These are phyloP conservation scores for Pythium rhizo-oryzae DNA, from an alignment of 352 stramenopile genomes.

Conservation along the genomic window DNA sequence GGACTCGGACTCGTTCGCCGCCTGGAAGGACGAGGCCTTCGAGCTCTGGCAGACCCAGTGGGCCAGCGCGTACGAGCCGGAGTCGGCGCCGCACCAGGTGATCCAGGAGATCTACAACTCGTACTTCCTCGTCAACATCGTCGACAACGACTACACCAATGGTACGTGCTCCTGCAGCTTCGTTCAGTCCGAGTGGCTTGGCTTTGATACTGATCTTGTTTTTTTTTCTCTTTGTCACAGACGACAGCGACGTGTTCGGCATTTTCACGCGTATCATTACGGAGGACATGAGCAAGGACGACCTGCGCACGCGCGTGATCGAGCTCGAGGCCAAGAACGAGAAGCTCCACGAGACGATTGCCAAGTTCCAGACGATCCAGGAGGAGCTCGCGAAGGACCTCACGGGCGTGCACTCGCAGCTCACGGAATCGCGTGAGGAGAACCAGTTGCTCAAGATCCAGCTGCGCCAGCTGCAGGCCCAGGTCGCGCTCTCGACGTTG, in stretches of 20 bases:
- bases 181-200: neutral
- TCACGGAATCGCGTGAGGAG: conserved; percentile 52
- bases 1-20: conserved; percentile 95
- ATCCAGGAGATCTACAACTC: conserved; percentile 92
- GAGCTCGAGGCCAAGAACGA: conserved; percentile 76
- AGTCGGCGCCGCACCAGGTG: conserved; percentile 54
- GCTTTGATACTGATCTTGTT: conserved; percentile 1
- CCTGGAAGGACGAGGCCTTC: conserved; percentile 97
- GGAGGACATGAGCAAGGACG: conserved; percentile 77
- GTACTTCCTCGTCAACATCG: conserved; percentile 98
- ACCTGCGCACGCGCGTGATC: conserved; percentile 65
- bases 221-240: conserved; percentile 25
- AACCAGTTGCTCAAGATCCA: conserved; percentile 66
- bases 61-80: conserved; percentile 95
- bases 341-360: conserved; percentile 76
- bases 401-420: conserved; percentile 47
- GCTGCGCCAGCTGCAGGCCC: conserved; percentile 63
- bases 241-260: conserved; percentile 80
- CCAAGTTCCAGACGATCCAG: conserved; percentile 67
- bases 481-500: conserved; percentile 55
- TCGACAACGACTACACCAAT: conserved; percentile 97
- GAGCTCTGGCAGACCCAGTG: conserved; percentile 97
- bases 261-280: conserved; percentile 88
- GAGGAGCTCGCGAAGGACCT: conserved; percentile 58
- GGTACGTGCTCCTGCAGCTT: conserved; percentile 9